Evolutionary conservation across 345 rosid genomes (phyloP).

Genomic region (Eucalyptus camaldulensis): DNA sequence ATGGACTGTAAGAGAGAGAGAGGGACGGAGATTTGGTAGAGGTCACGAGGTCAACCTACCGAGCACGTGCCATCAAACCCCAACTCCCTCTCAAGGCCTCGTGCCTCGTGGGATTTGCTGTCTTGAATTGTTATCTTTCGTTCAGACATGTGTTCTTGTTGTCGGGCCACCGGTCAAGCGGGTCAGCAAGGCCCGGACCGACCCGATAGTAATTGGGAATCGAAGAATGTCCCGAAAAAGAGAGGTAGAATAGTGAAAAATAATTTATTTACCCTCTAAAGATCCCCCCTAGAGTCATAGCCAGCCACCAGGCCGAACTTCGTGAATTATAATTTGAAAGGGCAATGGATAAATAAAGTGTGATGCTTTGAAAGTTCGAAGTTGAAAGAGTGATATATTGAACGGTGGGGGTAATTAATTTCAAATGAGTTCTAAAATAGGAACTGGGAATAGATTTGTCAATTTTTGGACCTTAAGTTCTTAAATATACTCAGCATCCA

Average conservation of each 20-base stretch:
- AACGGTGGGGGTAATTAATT: not conserved
- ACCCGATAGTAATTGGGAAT: not conserved
- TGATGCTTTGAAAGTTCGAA: not conserved
- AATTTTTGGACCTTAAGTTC: not conserved
- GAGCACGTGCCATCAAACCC: not conserved
- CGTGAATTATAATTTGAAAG: not conserved
- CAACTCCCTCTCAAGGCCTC: not conserved
- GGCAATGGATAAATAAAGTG: not conserved
- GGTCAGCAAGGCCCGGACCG: not conserved
- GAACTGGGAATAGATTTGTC: not conserved
- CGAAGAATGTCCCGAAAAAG: not conserved
- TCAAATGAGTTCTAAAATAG: not conserved
- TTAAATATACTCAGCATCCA: not conserved
- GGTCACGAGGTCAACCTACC: not conserved
- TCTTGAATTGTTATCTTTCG: not conserved
- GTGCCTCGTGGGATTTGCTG: too few relatives aligned
- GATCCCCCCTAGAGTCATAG: not conserved
- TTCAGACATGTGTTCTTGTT: not conserved
- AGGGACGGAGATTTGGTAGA: not conserved
- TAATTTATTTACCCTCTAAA: not conserved
- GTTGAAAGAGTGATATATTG: not conserved
- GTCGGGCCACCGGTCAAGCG: not conserved
- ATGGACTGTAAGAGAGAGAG: not conserved
- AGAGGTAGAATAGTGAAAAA: not conserved
- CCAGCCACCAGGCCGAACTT: fast-evolving